A percentile compares a stretch with the other conserved stretches of the same genome.
These are phyloP conservation scores for Pythium guiyangense DNA, from an alignment of 352 stramenopile genomes.

Conservation along the genomic window DNA sequence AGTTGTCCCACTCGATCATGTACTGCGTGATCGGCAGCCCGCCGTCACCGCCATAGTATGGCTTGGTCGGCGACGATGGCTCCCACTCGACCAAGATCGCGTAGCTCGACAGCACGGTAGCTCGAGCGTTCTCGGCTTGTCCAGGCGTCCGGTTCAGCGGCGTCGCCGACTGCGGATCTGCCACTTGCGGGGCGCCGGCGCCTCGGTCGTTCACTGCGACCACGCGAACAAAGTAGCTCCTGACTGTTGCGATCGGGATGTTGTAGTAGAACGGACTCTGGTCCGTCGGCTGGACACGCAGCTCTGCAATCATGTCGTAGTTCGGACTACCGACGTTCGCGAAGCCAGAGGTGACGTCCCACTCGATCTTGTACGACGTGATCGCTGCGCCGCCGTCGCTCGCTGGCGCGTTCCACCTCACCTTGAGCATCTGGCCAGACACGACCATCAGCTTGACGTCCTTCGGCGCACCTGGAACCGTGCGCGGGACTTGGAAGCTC, in stretches of 20 bases:
- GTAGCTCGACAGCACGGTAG: constrained; percentile 84
- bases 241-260: constrained; percentile 63
- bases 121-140: constrained; percentile 41
- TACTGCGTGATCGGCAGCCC: constrained; percentile 93
- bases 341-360: constrained; percentile 81
- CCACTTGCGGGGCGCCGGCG: constrained; percentile 35
- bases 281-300: constrained; percentile 35
- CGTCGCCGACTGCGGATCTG: constrained; percentile 45
- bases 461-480: constrained; percentile 29
- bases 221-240: constrained; percentile 88
- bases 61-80: constrained; percentile 70
- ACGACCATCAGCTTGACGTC: constrained; percentile 45
- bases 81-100: constrained; percentile 91
- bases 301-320: constrained; percentile 50
- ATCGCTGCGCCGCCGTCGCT: constrained; percentile 74
- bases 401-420: constrained; percentile 57
- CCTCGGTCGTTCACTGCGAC: constrained; percentile 90
- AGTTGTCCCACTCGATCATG: constrained; percentile 94
- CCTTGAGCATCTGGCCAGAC: constrained; percentile 72
- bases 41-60: constrained; percentile 89
- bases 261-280: constrained; percentile 88
- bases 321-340: constrained; percentile 63
- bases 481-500: constrained; percentile 49
- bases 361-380: constrained; percentile 90
- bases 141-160: constrained; percentile 78